Percentiles rank a stretch among this genome's conserved stretches.
phyloP scores from a whole-genome alignment of 177 flowering plant species.

The Vitis hybrid region DNA sequence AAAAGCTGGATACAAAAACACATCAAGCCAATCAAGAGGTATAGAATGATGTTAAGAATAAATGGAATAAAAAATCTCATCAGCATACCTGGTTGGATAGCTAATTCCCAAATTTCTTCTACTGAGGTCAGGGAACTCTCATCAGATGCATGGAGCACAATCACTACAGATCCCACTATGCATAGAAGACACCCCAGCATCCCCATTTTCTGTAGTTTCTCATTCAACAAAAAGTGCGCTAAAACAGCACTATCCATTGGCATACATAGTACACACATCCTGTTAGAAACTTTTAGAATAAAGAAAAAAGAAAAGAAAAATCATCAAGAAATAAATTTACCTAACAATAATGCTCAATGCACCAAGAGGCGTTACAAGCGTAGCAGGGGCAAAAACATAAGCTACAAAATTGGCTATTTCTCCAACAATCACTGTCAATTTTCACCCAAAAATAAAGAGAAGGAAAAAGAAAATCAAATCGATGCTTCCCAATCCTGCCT shows the following conservation, averaged over 20 bases:
- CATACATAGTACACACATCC: too few species aligned
- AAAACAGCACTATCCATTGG: conserved; percentile 57
- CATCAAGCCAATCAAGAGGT: conserved; percentile 5
- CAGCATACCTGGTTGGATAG: conserved; percentile 67
- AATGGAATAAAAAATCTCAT: neutral
- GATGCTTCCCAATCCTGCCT: too few species aligned
- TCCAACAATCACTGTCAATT: conserved; percentile 71
- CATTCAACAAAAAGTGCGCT: conserved; percentile 59
- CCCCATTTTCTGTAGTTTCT: conserved; percentile 54
- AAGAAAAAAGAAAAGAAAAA: neutral
- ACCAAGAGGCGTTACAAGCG: conserved; percentile 81
- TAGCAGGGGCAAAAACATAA: conserved; percentile 80
- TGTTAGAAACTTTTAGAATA: neutral
- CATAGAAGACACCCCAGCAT: conserved; percentile 61
- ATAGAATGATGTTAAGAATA: neutral
- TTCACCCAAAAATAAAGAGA: too few species aligned
- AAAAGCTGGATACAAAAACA: conserved; percentile 49
- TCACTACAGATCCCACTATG: conserved; percentile 55
- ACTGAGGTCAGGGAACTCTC: conserved; percentile 47
- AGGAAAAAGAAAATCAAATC: too few species aligned
- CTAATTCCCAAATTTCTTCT: conserved; percentile 55
- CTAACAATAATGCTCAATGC: conserved; percentile 89
- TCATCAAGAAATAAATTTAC: conserved; percentile 21
- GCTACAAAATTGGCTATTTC: conserved; percentile 82
- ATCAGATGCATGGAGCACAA: conserved; percentile 64